Evolutionary conservation across 768 basidiomycete species (phyloP).

Genomic region (Mycena rebaudengoi): DNA sequence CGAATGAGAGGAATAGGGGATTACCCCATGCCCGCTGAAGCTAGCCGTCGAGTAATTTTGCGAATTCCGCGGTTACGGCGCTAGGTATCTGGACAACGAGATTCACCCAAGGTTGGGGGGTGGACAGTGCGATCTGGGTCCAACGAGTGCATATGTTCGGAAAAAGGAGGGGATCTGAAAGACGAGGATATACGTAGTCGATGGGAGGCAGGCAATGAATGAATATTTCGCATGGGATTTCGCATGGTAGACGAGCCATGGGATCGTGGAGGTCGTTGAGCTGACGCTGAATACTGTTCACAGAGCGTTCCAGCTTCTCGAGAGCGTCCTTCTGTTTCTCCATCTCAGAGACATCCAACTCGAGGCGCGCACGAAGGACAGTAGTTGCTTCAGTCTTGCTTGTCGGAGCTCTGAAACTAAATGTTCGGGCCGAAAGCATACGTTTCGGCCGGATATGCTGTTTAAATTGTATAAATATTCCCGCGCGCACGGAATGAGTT

Average conservation of each 20-base stretch:
- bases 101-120: background rate
- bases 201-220: background rate
- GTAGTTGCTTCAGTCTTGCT: background rate
- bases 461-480: too few species aligned
- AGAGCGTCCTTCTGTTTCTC: background rate
- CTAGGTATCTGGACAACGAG: background rate
- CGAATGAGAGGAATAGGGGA: background rate
- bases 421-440: too few species aligned
- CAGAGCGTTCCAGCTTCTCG: background rate
- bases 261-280: background rate
- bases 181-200: background rate
- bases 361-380: background rate
- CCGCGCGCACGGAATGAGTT: too few species aligned
- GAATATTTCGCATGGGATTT: slow-evolving; percentile 6
- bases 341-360: background rate
- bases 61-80: background rate
- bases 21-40: background rate
- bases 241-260: background rate
- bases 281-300: background rate
- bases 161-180: background rate
- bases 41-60: background rate
- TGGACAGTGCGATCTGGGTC: slow-evolving; percentile 1
- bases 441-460: too few species aligned
- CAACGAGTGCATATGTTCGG: background rate
- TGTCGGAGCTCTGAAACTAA: too few species aligned